Percentiles rank a stretch among this genome's conserved stretches.
Conservation (phyloP, 2,329 filamentous ascomycete genomes). For the Chaetomiaceae sp. region DNA sequence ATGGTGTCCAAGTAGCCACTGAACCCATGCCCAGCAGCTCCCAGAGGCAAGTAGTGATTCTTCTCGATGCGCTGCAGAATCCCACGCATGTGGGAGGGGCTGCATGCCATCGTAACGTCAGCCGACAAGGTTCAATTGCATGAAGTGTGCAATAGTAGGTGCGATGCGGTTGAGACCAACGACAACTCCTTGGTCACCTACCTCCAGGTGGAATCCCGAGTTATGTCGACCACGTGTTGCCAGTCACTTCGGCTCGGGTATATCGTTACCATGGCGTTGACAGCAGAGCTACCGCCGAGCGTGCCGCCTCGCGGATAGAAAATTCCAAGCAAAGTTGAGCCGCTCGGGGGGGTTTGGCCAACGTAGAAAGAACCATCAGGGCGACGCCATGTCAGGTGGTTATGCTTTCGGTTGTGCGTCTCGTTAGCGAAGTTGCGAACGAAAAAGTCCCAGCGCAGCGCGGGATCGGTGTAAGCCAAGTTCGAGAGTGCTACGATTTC, state of each 20-base stretch:
- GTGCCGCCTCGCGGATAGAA: conserved; percentile 35
- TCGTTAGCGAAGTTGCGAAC: conserved; percentile 49
- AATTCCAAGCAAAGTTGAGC: conserved; percentile 29
- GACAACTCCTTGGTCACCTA: too few relatives aligned
- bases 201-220: conserved; percentile 20
- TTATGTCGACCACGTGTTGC: conserved; percentile 20
- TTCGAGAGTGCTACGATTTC: conserved; percentile 42
- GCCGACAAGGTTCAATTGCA: too few relatives aligned
- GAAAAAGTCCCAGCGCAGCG: conserved; percentile 51
- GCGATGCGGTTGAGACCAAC: too few relatives aligned
- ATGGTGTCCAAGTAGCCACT: conserved; percentile 33
- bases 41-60: conserved; percentile 35
- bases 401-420: conserved; percentile 39
- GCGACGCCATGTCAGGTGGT: conserved; percentile 44
- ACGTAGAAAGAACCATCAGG: conserved; percentile 27
- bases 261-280: conserved; percentile 30
- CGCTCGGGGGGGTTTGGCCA: conserved; percentile 22
- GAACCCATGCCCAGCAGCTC: conserved; percentile 37
- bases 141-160: too few relatives aligned
- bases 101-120: background rate
- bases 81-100: conserved; percentile 34
- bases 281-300: conserved; percentile 32
- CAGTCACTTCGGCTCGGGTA: conserved; percentile 32
- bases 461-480: conserved; percentile 40
- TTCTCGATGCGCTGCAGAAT: conserved; percentile 39